phyloP scores from a whole-genome alignment of 2,329 filamentous ascomycete species.

The Plenodomus lindquistii region DNA sequence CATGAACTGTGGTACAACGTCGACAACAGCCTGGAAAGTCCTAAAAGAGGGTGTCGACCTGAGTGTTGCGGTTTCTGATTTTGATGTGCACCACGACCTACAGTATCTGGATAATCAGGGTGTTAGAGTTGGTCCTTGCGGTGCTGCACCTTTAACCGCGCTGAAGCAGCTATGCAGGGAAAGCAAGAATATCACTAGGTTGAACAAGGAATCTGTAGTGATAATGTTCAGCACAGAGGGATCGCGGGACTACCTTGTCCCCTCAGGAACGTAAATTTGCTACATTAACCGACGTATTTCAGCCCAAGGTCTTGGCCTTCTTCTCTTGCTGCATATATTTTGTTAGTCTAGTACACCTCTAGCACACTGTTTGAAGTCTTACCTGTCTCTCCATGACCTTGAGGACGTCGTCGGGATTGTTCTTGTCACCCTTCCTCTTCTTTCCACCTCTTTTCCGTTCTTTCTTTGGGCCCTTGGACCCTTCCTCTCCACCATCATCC shows the following conservation, averaged over 20 bases:
- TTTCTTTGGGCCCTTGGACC: conserved; percentile 54
- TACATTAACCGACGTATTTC: not conserved
- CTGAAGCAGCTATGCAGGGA: conserved; percentile 54
- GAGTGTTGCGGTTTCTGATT: conserved; percentile 63
- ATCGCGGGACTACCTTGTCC: conserved; percentile 29
- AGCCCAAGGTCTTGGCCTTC: conserved; percentile 25
- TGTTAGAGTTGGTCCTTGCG: conserved; percentile 65
- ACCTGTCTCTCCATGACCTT: conserved; percentile 69
- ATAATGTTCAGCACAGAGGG: conserved; percentile 72
- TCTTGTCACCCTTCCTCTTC: conserved; percentile 77
- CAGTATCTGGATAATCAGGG: conserved; percentile 55
- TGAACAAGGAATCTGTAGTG: conserved; percentile 59
- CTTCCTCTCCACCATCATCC: conserved; percentile 51
- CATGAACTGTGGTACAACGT: conserved; percentile 73
- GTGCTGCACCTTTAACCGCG: conserved; percentile 62
- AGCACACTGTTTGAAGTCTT: conserved; percentile 31
- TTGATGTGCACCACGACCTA: conserved; percentile 64
- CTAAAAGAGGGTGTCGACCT: conserved; percentile 63
- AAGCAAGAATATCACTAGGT: conserved; percentile 37
- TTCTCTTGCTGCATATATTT: conserved; percentile 27
- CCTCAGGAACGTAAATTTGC: not conserved
- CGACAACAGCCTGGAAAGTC: conserved; percentile 65
- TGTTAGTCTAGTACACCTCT: not conserved
- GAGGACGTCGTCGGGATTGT: conserved; percentile 80
- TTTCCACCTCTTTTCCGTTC: conserved; percentile 73